Base-by-base conservation (phyloP, 371 early-diverging fungal genomes). In the Circinella umbellata region DNA sequence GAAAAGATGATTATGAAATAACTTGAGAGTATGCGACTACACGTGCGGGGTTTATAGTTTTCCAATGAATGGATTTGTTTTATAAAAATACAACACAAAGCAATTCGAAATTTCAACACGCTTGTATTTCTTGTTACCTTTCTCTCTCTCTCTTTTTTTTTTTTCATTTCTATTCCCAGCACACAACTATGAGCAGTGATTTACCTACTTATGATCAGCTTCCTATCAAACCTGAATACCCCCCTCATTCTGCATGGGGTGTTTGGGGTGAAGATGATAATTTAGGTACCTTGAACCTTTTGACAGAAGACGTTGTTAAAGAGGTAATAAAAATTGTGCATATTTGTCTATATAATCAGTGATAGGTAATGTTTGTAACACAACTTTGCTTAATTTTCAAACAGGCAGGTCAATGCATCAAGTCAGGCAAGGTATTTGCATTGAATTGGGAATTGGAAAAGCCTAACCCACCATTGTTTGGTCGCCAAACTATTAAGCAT, bases 261-360 rank as follows among this genome's bases (percentile, higher is more conserved):
- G 6, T 83, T 1, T 83, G 83, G 83, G 83, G 83, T 1, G 73
- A 80, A 47, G 81, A 80, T 36, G 84, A 83, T 36, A 77, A 81
- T 34, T 62, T 76, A 15, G 84, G 84, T 46, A 81, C 84, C 18
- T 64, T 83, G n/a, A 83, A 83, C 48, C 61, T 79, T 3, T 55
- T 83, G 51, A 83, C 81, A 4, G 70, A 73, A 61, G 80, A 83
- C 17, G 51, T 67, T 36, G 76, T 76, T 8, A 61, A 68, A 8
- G 74, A 77, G 51, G 82, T 82, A 77, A 57, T 37, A n/a, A 73
- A 39, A 14, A 46, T 63, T 4, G 38, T 27, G 20, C 20, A 62
- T 17, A 61, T 39, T 38, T 39, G 47, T 47, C 9, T 47, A 15
- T 47, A 15, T 47, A 27, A 27, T 27, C 27, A 27, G 2, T 59